phyloP scores from a whole-genome alignment of 2,329 filamentous ascomycete species.

The Sporothrix euskadiensis region DNA sequence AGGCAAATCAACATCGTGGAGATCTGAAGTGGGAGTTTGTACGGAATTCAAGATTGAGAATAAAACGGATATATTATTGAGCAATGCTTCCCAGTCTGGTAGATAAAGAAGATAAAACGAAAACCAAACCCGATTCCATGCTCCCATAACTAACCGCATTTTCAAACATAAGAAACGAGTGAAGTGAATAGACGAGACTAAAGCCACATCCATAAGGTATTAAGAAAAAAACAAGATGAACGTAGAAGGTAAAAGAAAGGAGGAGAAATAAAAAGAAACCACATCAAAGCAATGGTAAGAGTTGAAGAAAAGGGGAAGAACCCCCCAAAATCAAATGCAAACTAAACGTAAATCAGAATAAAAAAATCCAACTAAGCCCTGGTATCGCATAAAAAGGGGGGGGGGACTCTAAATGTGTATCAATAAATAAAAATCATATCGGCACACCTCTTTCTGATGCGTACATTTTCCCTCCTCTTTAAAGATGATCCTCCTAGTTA shows the following conservation, averaged over 20 bases:
- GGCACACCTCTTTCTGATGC: not conserved
- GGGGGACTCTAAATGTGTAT: conserved; percentile 29
- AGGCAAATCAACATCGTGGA: not conserved
- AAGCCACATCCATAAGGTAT: not conserved
- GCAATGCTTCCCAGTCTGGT: not conserved
- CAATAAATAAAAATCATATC: conserved; percentile 20
- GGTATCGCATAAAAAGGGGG: not conserved
- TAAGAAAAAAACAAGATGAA: not conserved
- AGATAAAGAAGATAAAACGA: not conserved
- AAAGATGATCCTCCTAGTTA: not conserved
- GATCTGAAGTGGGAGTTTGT: not conserved
- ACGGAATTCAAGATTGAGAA: not conserved
- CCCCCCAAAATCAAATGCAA: not conserved
- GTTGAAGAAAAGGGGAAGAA: not conserved
- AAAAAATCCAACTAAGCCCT: conserved; percentile 13
- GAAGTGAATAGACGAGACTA: not conserved
- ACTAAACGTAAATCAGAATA: not conserved
- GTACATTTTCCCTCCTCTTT: not conserved
- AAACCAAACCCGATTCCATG: not conserved
- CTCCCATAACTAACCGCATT: not conserved
- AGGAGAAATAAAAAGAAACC: not conserved
- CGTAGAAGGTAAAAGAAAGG: not conserved
- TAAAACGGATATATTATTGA: not conserved
- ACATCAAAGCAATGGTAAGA: not conserved
- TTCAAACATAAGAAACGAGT: not conserved